Evolutionary conservation across 371 early-diverging fungal genomes (phyloP).

Genomic region (Encephalitozoon romaleae): DNA sequence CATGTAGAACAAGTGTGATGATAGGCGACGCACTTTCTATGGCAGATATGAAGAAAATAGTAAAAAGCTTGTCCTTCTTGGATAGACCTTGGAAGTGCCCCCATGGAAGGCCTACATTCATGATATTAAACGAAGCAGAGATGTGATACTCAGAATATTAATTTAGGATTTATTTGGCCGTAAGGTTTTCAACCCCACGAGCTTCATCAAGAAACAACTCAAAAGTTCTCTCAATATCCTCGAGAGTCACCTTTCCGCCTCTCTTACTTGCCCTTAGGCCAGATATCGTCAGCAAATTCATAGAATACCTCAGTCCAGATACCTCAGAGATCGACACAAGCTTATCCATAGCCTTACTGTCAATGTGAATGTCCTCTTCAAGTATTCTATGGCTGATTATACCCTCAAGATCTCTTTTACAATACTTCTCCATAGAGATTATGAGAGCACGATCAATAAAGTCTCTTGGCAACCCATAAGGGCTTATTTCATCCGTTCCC

Average conservation of each 20-base stretch:
- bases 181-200: not conserved
- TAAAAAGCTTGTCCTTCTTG: constrained; percentile 48
- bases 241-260: not conserved
- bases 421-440: constrained; percentile 73
- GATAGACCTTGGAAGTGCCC: constrained; percentile 73
- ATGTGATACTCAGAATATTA: not conserved
- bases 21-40: constrained; percentile 59
- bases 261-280: constrained; percentile 75
- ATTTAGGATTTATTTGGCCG: not conserved
- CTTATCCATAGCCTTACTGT: constrained; percentile 74
- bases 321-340: constrained; percentile 78
- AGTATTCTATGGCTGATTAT: constrained; percentile 76
- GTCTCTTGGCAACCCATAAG: constrained; percentile 90
- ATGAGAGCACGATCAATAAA: constrained; percentile 82
- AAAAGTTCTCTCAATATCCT: not conserved
- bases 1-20: constrained; percentile 67
- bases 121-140: constrained; percentile 33
- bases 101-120: constrained; percentile 82
- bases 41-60: constrained; percentile 54
- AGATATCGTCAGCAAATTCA: constrained; percentile 84
- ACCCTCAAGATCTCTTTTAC: constrained; percentile 71
- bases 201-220: not conserved
- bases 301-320: constrained; percentile 84
- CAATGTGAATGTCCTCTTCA: constrained; percentile 89
- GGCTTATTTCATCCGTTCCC: constrained; percentile 67